phyloP scores from a whole-genome alignment of 2,329 filamentous ascomycete species.

The Monilinia laxa region DNA sequence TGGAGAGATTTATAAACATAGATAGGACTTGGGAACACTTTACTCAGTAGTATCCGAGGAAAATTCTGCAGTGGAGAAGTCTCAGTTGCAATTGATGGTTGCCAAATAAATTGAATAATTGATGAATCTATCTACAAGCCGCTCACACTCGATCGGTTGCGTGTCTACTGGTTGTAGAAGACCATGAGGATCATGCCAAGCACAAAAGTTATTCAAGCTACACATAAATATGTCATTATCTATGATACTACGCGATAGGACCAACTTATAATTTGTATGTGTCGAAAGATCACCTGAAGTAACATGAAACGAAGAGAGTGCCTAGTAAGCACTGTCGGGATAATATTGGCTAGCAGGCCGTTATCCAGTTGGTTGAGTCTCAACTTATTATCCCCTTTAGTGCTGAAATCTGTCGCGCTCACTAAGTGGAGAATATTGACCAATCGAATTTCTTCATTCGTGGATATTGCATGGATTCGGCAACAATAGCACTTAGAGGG shows the following conservation, averaged over 20 bases:
- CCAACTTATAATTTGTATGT: not conserved
- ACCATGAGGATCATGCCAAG: not conserved
- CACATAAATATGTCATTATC: not conserved
- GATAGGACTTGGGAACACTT: not conserved
- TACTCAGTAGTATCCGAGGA: not conserved
- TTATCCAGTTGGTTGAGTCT: not conserved
- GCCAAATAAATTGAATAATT: not conserved
- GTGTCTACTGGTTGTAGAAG: not conserved
- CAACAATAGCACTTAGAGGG: too few relatives aligned
- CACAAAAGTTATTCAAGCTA: not conserved
- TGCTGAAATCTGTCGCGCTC: too few relatives aligned
- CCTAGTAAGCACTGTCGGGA: not conserved
- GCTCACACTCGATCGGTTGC: not conserved
- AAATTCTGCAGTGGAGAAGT: slow-evolving; percentile 8
- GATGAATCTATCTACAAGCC: not conserved
- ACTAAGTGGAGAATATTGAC: too few relatives aligned
- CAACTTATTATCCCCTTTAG: not conserved
- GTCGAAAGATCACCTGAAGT: slow-evolving; percentile 1
- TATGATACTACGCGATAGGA: not conserved
- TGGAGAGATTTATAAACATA: not conserved
- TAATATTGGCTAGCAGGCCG: not conserved
- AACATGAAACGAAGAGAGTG: slow-evolving; percentile 8
- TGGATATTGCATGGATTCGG: too few relatives aligned
- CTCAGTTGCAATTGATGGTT: slow-evolving; percentile 2
- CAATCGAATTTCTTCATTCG: too few relatives aligned